These are phyloP conservation scores for Globisporangium okanoganense DNA, from an alignment of 352 stramenopile species.

Conservation along the genomic window DNA sequence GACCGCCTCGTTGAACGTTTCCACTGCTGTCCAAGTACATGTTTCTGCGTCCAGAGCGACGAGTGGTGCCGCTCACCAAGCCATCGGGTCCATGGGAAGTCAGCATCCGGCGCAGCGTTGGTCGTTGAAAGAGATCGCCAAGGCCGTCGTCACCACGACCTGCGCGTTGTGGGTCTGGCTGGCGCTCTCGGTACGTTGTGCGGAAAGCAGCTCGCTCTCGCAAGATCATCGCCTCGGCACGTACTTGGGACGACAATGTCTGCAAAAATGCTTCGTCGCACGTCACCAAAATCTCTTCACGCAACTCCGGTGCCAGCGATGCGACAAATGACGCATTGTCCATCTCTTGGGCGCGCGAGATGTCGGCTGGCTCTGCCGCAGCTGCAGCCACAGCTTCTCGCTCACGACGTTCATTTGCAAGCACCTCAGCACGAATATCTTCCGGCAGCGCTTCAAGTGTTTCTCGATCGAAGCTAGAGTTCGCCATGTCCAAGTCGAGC, in stretches of 20 bases:
- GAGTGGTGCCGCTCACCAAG: slow-evolving; percentile 24
- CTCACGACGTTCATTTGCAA: slow-evolving; percentile 95
- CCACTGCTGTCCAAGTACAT: slow-evolving; percentile 41
- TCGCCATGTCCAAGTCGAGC: slow-evolving; percentile 79
- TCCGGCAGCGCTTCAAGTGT: slow-evolving; percentile 95
- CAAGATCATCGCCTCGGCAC: slow-evolving; percentile 94
- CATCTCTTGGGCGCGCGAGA: slow-evolving; percentile 96
- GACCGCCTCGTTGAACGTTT: slow-evolving; percentile 25
- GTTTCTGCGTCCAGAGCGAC: slow-evolving; percentile 33
- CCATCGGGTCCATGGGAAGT: slow-evolving; percentile 68
- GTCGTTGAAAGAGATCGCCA: slow-evolving; percentile 62
- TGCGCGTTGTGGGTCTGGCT: slow-evolving; percentile 24
- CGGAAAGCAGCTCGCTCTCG: slow-evolving; percentile 89
- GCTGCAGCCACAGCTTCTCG: slow-evolving; percentile 69
- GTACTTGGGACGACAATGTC: slow-evolving; percentile 92
- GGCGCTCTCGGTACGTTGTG: slow-evolving; percentile 58
- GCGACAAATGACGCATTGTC: slow-evolving; percentile 98
- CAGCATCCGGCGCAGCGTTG: slow-evolving; percentile 76
- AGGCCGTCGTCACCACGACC: slow-evolving; percentile 42
- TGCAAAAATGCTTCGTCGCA: slow-evolving; percentile 95
- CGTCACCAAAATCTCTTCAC: slow-evolving; percentile 96
- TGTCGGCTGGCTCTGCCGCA: slow-evolving; percentile 82
- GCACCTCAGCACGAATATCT: slow-evolving; percentile 96
- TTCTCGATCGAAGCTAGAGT: slow-evolving; percentile 93
- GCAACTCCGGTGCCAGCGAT: slow-evolving; percentile 93